These are phyloP conservation scores for Jimgerdemannia flammicorona DNA, from an alignment of 192 early-diverging fungal species.

Conservation along the genomic window DNA sequence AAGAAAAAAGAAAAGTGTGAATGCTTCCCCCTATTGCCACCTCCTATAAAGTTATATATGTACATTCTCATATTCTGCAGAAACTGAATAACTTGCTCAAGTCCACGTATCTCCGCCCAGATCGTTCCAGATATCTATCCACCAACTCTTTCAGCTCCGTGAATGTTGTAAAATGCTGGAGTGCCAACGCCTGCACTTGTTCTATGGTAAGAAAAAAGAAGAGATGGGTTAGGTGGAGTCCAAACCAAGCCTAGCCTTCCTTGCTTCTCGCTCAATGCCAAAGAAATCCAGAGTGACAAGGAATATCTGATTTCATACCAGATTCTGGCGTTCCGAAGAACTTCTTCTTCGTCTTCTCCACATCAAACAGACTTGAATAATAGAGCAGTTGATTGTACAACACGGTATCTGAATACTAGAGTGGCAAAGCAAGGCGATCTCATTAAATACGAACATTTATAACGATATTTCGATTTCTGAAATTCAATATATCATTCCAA, in stretches of 20 bases:
- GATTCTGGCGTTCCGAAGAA: conserved; percentile 4
- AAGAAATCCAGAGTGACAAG: not conserved
- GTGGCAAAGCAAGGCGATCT: not conserved
- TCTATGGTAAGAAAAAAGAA: conserved; percentile 11
- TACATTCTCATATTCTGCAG: conserved; percentile 11
- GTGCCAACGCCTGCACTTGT: conserved; percentile 11
- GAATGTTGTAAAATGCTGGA: conserved; percentile 38
- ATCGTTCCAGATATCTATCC: conserved; percentile 67
- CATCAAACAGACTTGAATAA: conserved; percentile 66
- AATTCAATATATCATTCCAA: not conserved
- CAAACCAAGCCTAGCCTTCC: not conserved
- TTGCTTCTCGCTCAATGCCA: not conserved
- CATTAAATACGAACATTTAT: not conserved
- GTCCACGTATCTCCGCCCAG: conserved; percentile 71
- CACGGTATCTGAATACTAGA: conserved; percentile 68
- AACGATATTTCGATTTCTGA: not conserved
- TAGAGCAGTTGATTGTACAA: conserved; percentile 85
- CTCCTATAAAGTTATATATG: too few species aligned
- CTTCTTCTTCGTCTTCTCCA: conserved; percentile 34
- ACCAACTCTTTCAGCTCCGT: conserved; percentile 44
- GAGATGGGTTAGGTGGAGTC: not conserved
- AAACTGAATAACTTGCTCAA: conserved; percentile 57
- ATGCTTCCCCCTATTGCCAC: too few species aligned
- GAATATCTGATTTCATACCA: conserved; percentile 15
- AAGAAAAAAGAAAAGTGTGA: too few species aligned